Base-by-base conservation (phyloP, 495 filamentous ascomycete species). In the Penicillium parvum region DNA sequence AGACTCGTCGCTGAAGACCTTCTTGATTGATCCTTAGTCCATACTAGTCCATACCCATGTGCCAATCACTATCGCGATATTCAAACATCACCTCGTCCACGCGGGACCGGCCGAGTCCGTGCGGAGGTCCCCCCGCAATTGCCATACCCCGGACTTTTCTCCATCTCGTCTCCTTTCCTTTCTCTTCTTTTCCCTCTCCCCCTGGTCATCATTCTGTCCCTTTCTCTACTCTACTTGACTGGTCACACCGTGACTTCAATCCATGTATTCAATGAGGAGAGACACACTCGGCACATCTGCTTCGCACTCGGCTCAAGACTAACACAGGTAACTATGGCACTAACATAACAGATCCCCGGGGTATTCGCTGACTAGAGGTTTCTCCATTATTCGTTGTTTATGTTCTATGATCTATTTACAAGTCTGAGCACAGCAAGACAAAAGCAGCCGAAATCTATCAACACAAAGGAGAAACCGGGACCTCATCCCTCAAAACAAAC, bases 361-460 rank as follows among this genome's bases (percentile, higher is more conserved):
- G 9, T 32, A 3, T 9, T 5, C 7, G 20, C 14, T 14, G 25
- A 6, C 7, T 12, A 12, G 10, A n/a, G 14, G 18, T 32, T 41
- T 29, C 26, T 42, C 20, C 32, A 26, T 28, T 49, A 45, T 51
- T 43, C 43, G 50, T 46, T 43, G 33, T 37, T 50, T 32, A 53
- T 60, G 29, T 28, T 62, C 50, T 60, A 60, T 55, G 35, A 46
- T 63, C 41, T 58, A 63, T 58, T 47, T 57, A 57, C 53, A 56
- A 14, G n/a, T 46, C 45, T 40, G 10, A 22, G 16, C 6, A 28
- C 8, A 20, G 28, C 25, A 30, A 39, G 7, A 32, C 36, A 28
- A 23, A 27, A 4, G 17, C 26, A 19, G 37, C 15, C 34, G 45
- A 47, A 27, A 40, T 58, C 55, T 47, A 57, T 35, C 37, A 58